Evolutionary conservation across 176 grass and related monocot genomes (phyloP).

Genomic region (Carex littledalei): DNA sequence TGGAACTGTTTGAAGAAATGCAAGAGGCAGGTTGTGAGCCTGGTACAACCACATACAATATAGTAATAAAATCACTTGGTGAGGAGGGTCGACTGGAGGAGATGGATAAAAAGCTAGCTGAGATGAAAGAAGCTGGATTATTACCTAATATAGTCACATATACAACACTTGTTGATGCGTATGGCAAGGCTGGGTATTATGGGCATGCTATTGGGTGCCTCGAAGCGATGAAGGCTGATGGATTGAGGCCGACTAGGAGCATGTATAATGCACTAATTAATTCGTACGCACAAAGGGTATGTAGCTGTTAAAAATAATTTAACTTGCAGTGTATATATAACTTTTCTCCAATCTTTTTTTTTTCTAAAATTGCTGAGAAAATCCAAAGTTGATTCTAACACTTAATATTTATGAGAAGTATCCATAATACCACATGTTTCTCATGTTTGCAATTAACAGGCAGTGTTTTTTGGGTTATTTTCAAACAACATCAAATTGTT

Average conservation of each 20-base stretch:
- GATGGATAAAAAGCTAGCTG: slow-evolving; percentile 58
- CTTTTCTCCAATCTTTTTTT: neutral
- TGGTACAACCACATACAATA: slow-evolving; percentile 78
- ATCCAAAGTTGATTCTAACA: neutral
- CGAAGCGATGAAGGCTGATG: slow-evolving; percentile 74
- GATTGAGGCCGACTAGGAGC: slow-evolving; percentile 59
- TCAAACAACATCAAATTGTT: neutral
- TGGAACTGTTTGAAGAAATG: slow-evolving; percentile 87
- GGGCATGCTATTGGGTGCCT: slow-evolving; percentile 85
- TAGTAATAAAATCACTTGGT: slow-evolving; percentile 82
- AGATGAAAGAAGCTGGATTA: slow-evolving; percentile 67
- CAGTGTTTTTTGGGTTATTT: neutral
- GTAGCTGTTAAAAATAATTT: neutral
- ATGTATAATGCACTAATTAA: slow-evolving; percentile 98
- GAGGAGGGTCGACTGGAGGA: slow-evolving; percentile 52
- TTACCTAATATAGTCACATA: slow-evolving; percentile 83
- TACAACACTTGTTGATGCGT: slow-evolving; percentile 92
- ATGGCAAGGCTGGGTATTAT: slow-evolving; percentile 78
- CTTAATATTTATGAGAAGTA: neutral
- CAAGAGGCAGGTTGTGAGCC: slow-evolving; percentile 50
- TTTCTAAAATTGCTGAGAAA: neutral
- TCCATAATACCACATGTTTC: neutral
- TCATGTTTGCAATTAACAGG: neutral
- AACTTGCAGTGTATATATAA: too few species aligned
- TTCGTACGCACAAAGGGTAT: slow-evolving; percentile 88